Base-by-base conservation (phyloP, 768 basidiomycete genomes). In the Pleurotus ostreatus region DNA sequence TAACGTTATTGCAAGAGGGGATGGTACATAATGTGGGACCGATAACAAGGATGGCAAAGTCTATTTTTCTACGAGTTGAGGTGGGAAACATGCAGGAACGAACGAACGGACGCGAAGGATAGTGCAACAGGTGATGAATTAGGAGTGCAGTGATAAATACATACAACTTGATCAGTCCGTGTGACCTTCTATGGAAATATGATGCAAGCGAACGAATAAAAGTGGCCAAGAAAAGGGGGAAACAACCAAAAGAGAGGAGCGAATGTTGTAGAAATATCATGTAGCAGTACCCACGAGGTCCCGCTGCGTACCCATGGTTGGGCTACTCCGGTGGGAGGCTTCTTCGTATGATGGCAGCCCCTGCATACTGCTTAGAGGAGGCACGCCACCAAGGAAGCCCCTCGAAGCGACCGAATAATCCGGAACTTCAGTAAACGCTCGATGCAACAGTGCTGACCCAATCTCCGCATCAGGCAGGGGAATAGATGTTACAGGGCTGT, bases 281-380 rank as follows among this genome's bases (percentile, higher is more conserved):
- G 15, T 44, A 2, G 41, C 41, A 44, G 41, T 22, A n/a, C 41
- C 20, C n/a, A 18, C n/a, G 41, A 22, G 41, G 41, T 66, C 69
- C 49, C 61, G 60, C 49, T 60, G 59, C 41, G 63, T 56, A 45
- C 63, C 58, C 54, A 63, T 34, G 30, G 30, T 34, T 34, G 30
- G 30, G 20, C 41, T 44, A 44, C 41, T 44, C 61, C 57, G 20
- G 16, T 48, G 23, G 12, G 64, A 59, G 8, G 81, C 81, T 65
- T 93, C 93, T 61, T 92, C 92, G 62, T 98, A 98, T 39, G 85
- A 89, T 46, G 95, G 95, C 61, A 96, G 66, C 5, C 89, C 92
- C 23, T 74, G 76, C 74, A 87, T 77, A 62, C 88, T 87, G 63
- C 78, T 78, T 64, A 94, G 69, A 13, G 96, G 94, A 8, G 89